Evolutionary conservation across 2,329 filamentous ascomycete genomes (phyloP).

Genomic region (Claviceps digitariae): DNA sequence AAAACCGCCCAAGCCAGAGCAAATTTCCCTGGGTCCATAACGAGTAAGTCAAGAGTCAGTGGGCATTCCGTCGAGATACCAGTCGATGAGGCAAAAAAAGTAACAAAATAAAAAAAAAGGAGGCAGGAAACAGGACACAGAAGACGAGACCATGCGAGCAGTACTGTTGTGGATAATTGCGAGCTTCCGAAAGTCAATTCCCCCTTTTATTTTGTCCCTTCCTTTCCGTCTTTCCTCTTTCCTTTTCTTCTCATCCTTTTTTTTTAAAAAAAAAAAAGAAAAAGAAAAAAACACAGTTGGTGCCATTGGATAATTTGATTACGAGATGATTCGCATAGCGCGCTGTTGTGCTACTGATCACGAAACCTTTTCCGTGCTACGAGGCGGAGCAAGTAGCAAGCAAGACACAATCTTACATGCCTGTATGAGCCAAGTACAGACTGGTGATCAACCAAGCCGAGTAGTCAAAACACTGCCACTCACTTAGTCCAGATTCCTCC

Average conservation of each 20-base stretch:
- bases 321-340: constrained; percentile 5
- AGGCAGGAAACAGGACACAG: background rate
- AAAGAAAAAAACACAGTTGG: background rate
- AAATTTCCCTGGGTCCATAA: background rate
- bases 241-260: background rate
- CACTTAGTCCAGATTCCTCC: no score
- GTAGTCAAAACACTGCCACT: no score
- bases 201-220: no score
- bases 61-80: no score
- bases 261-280: background rate
- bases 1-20: background rate
- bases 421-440: background rate
- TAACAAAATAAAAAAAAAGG: background rate
- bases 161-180: background rate
- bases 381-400: no score
- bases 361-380: constrained; percentile 2
- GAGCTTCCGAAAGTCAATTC: background rate
- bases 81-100: background rate
- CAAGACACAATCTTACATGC: background rate
- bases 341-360: constrained; percentile 1
- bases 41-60: background rate
- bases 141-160: background rate
- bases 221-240: no score
- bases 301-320: background rate
- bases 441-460: no score